Evolutionary conservation across 2,329 filamentous ascomycete species (phyloP).

Genomic region (Endocalyx cinctus): DNA sequence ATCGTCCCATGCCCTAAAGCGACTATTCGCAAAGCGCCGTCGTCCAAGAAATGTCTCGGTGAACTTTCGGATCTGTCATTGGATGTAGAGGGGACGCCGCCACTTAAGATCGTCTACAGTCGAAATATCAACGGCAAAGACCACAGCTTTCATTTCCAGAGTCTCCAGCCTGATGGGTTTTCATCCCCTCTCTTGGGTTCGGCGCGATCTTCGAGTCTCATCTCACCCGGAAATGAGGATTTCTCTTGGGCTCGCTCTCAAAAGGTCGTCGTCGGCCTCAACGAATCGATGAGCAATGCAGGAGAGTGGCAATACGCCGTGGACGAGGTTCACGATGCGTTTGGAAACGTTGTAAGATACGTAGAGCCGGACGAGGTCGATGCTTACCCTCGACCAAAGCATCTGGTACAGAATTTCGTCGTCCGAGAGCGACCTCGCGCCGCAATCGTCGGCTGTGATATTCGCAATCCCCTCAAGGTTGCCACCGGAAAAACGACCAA

Average conservation of each 20-base stretch:
- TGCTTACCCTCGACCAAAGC: conserved; percentile 51
- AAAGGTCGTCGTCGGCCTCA: conserved; percentile 74
- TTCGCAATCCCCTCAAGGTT: conserved; percentile 75
- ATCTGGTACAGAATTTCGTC: conserved; percentile 70
- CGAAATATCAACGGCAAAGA: conserved; percentile 80
- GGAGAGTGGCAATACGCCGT: conserved; percentile 88
- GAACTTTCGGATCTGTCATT: conserved; percentile 83
- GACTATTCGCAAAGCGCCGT: conserved; percentile 59
- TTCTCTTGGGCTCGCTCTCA: conserved; percentile 76
- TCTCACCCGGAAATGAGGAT: conserved; percentile 57
- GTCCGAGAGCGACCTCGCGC: conserved; percentile 83
- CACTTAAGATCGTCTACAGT: conserved; percentile 88
- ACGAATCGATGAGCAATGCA: conserved; percentile 76
- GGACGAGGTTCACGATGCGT: conserved; percentile 86
- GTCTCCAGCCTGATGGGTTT: conserved; percentile 84
- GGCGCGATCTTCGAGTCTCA: conserved; percentile 51
- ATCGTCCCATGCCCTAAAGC: conserved; percentile 84
- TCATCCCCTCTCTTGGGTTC: conserved; percentile 69
- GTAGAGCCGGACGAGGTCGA: conserved; percentile 64
- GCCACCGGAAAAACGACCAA: conserved; percentile 65
- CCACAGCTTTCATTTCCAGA: conserved; percentile 84
- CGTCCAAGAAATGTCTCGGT: conserved; percentile 70
- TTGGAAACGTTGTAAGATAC: conserved; percentile 83
- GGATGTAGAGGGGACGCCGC: conserved; percentile 82
- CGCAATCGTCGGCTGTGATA: conserved; percentile 69